Percentiles rank a stretch among this genome's conserved stretches.
Conservation (phyloP, 345 rosid genomes). For the Syzygium aqueum region DNA sequence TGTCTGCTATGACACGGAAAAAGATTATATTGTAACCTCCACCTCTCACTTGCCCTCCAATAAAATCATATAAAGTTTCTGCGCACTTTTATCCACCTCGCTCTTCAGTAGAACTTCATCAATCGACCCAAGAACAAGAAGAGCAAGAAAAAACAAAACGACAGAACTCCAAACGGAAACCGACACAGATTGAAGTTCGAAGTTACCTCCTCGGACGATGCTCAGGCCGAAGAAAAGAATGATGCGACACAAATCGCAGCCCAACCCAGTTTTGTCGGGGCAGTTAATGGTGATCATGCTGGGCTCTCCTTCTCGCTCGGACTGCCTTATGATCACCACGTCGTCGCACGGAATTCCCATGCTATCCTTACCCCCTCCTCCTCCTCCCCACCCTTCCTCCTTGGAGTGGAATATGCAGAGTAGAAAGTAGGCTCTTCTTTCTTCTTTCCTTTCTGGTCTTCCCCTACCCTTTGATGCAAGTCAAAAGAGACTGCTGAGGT, state of each 20-base stretch:
- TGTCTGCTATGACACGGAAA: background rate
- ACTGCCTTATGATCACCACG: constrained; percentile 58
- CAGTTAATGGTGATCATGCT: constrained; percentile 76
- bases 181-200: background rate
- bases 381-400: background rate
- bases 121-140: background rate
- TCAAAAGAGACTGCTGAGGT: background rate
- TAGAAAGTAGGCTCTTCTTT: background rate
- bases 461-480: background rate
- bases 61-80: background rate
- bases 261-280: constrained; percentile 96
- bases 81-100: background rate
- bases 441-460: background rate
- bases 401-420: background rate
- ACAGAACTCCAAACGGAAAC: background rate
- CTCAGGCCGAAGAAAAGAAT: constrained; percentile 84
- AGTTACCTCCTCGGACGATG: constrained; percentile 81
- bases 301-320: constrained; percentile 75
- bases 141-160: background rate
- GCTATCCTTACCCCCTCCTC: background rate
- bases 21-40: background rate
- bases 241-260: constrained; percentile 89
- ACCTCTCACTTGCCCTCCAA: background rate
- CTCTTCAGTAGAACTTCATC: background rate
- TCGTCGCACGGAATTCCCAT: constrained; percentile 88